Evolutionary conservation across 495 filamentous ascomycete genomes (phyloP).

Genomic region (Rostrohypoxylon terebratum): DNA sequence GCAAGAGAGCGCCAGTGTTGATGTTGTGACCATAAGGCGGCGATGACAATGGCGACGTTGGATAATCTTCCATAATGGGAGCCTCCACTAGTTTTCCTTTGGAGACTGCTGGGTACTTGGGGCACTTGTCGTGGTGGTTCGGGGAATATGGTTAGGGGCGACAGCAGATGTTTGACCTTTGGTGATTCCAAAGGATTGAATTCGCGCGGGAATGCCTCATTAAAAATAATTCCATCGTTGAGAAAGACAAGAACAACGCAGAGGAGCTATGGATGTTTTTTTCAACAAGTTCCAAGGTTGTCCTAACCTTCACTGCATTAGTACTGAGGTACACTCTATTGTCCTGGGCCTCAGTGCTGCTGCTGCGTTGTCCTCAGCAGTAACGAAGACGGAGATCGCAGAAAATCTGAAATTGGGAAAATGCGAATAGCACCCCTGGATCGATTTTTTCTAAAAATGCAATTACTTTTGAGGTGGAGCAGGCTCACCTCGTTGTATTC

Average conservation of each 20-base stretch:
- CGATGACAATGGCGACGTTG: not conserved
- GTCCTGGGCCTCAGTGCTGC: not conserved
- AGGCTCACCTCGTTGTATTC: not conserved
- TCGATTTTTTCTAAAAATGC: not conserved
- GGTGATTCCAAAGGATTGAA: slow-evolving; percentile 9
- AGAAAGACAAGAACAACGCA: not conserved
- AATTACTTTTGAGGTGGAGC: not conserved
- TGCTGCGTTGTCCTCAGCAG: not conserved
- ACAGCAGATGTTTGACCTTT: slow-evolving; percentile 1
- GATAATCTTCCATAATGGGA: slow-evolving; percentile 15
- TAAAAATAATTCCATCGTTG: slow-evolving; percentile 23
- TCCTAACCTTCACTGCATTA: not conserved
- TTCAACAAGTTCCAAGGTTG: not conserved
- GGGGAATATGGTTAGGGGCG: not conserved
- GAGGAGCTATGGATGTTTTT: slow-evolving; percentile 1
- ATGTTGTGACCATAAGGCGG: slow-evolving; percentile 2
- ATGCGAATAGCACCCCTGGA: not conserved
- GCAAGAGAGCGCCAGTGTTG: not conserved
- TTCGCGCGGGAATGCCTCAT: not conserved
- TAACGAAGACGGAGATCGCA: not conserved
- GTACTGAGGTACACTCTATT: not conserved
- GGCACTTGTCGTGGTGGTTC: slow-evolving; percentile 1
- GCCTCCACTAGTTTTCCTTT: not conserved
- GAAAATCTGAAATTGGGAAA: not conserved
- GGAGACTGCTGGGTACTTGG: not conserved